Evolutionary conservation across 2,329 filamentous ascomycete species (phyloP).

Genomic region (Epichloe uncinata): DNA sequence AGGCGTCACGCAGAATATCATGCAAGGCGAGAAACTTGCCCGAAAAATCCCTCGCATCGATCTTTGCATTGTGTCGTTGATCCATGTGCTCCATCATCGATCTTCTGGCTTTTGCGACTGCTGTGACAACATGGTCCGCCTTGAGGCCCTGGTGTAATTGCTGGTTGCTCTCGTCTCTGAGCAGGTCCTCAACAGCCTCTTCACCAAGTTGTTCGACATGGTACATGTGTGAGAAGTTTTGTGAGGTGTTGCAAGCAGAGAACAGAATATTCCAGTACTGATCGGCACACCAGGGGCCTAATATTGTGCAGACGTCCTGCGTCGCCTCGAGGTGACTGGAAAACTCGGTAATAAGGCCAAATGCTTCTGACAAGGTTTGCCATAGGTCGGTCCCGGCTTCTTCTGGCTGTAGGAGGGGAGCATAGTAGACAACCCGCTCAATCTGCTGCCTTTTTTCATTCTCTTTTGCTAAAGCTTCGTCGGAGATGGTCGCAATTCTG

Average conservation of each 20-base stretch:
- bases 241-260: slow-evolving; percentile 49
- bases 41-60: slow-evolving; percentile 38
- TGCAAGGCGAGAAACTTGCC: slow-evolving; percentile 57
- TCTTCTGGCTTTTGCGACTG: neutral
- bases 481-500: slow-evolving; percentile 61
- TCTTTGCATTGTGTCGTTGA: neutral
- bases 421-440: slow-evolving; percentile 34
- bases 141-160: neutral
- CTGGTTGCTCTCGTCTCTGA: neutral
- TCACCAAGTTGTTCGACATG: neutral
- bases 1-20: slow-evolving; percentile 47
- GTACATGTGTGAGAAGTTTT: slow-evolving; percentile 37
- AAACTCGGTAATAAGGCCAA: slow-evolving; percentile 33
- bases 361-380: slow-evolving; percentile 33
- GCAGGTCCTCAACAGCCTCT: neutral
- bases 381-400: slow-evolving; percentile 52
- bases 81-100: neutral
- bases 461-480: slow-evolving; percentile 20
- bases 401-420: slow-evolving; percentile 26
- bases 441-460: slow-evolving; percentile 25
- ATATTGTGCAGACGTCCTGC: slow-evolving; percentile 43
- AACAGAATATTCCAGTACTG: slow-evolving; percentile 57
- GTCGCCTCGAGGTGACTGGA: slow-evolving; percentile 45
- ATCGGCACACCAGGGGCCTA: slow-evolving; percentile 80
- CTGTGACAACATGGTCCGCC: neutral